Base-by-base conservation (phyloP, 2,329 filamentous ascomycete genomes). In the Grosmannia serpens region DNA sequence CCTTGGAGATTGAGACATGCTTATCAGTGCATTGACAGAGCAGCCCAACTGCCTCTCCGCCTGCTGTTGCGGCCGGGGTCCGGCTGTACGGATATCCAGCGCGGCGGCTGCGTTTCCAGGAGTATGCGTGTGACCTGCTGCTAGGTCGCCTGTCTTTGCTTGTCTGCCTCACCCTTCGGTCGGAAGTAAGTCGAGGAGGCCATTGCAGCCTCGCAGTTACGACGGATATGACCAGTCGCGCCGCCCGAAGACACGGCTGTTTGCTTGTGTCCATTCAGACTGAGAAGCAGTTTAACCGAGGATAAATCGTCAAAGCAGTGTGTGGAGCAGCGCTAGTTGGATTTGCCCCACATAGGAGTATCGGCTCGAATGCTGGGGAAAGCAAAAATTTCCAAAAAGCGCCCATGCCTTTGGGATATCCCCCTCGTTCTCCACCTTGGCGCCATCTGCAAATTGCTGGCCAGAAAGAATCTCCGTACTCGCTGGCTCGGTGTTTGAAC, bases 331-430 rank as follows among this genome's bases (percentile, higher is more conserved):
- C n/a, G 15, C 17, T 29, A 31, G 26, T 50, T 7, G 50, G 26
- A 1, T 27, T 2, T 11, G 6, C 31, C 31, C 50, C 50, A 53
- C 29, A 33, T 26, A 9, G 38, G 38, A 50, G 47, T 50, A 29
- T 31, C 47, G 47, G 46, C 31, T 27, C 27, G 38, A 55, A 46
- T 55, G 53, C 53, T 55, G 53, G 53, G 53, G 53, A 46, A 55
- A 20, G 24, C 9, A 27, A 54, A 38, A 44, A 26, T n/a, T 22
- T 35, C 35, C 52, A 41, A 24, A 20, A 27, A 24, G 5, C 31
- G 24, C n/a, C 52, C 52, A 54, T 38, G 35, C 35, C 31, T 41
- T 53, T 38, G 52, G 52, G 52, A 41, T 54, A 41, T 44, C 22
- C 22, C 35, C 33, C 22, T 38, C 13, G 10, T 35, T 22, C 50